These are phyloP conservation scores for Penicillium riverlandense DNA, from an alignment of 495 filamentous ascomycete species.

Conservation along the genomic window DNA sequence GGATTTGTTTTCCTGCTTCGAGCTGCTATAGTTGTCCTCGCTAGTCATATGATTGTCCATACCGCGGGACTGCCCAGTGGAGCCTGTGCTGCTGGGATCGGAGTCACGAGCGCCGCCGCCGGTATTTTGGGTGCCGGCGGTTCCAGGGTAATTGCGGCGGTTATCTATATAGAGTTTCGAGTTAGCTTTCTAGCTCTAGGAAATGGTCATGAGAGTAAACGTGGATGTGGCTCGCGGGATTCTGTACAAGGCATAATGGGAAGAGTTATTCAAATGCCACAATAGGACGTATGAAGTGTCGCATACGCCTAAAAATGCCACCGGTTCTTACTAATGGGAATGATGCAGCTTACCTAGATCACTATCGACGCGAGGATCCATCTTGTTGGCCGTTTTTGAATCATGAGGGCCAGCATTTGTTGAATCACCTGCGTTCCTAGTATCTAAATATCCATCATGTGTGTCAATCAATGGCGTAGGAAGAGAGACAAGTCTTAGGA, in stretches of 20 bases:
- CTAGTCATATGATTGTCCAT: neutral
- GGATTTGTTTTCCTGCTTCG: neutral
- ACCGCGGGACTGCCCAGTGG: neutral
- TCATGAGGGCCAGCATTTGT: slow-evolving; percentile 24
- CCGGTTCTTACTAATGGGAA: neutral
- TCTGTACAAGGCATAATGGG: too few relatives aligned
- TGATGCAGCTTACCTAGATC: slow-evolving; percentile 17
- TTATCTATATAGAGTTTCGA: neutral
- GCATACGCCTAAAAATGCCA: too few relatives aligned
- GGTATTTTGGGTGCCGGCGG: neutral
- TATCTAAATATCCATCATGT: neutral
- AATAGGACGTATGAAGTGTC: too few relatives aligned
- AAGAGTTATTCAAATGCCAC: too few relatives aligned
- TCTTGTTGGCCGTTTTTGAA: slow-evolving; percentile 36
- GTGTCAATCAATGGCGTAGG: neutral
- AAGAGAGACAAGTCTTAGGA: neutral
- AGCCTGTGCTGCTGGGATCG: neutral
- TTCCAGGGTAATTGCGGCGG: neutral
- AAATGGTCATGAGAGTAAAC: too few relatives aligned
- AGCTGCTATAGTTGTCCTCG: slow-evolving; percentile 2
- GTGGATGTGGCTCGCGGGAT: too few relatives aligned
- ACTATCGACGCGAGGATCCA: slow-evolving; percentile 45
- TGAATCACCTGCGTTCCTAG: neutral
- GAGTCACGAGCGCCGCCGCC: neutral
- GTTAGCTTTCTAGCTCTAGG: neutral